A percentile compares a stretch with the other conserved stretches of the same genome.
Evolutionary conservation across 306 rosid species (phyloP).

Genomic region (barrel medic (Medicago truncatula)): DNA sequence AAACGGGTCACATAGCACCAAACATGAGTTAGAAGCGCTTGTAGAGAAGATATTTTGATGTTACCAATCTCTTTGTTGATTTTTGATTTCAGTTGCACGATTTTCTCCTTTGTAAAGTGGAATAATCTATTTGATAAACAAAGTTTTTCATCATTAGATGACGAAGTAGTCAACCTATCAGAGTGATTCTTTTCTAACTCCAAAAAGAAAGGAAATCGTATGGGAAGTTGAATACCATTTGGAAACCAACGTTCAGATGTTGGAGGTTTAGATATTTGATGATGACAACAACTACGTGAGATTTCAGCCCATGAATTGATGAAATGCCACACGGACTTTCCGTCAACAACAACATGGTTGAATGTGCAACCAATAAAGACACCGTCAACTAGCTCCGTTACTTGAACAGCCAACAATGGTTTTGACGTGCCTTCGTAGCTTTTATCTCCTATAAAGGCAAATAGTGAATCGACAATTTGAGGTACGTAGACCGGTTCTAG

Average conservation of each 20-base stretch:
- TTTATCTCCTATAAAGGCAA: background rate
- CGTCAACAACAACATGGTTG: background rate
- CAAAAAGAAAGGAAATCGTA: background rate
- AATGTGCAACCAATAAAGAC: background rate
- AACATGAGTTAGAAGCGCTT: background rate
- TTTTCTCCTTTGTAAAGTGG: background rate
- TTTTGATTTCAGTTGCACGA: background rate
- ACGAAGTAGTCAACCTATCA: background rate
- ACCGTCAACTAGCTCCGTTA: background rate
- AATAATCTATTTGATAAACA: background rate
- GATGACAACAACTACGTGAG: background rate
- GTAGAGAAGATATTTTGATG: background rate
- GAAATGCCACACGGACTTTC: background rate
- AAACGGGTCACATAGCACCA: background rate
- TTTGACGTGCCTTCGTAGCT: background rate
- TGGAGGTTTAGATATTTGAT: background rate
- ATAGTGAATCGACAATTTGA: background rate
- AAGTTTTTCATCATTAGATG: background rate
- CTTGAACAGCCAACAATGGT: background rate
- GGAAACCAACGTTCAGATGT: background rate
- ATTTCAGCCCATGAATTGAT: conserved; percentile 5
- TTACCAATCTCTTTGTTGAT: background rate
- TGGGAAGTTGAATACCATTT: background rate
- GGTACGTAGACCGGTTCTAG: background rate
- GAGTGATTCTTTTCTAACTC: background rate